Evolutionary conservation across 2,329 filamentous ascomycete species (phyloP).

Genomic region (Rhynchosporium secalis): DNA sequence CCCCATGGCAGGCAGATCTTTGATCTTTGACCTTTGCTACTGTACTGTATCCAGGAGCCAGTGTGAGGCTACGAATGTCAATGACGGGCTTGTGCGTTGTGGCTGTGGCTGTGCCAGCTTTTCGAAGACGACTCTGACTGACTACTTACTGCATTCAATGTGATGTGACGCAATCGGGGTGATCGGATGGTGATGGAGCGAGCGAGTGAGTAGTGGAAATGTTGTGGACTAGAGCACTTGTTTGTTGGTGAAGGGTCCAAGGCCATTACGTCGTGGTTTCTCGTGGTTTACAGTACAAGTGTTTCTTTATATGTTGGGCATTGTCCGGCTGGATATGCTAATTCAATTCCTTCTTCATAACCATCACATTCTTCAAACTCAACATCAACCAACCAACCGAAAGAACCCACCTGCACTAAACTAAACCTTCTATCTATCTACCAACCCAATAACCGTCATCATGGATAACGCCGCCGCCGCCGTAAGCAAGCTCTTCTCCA

Average conservation of each 20-base stretch:
- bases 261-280: background rate
- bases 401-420: no score
- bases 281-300: background rate
- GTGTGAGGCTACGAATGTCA: background rate
- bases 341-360: background rate
- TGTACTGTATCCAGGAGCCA: background rate
- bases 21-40: background rate
- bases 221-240: background rate
- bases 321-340: background rate
- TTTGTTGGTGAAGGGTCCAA: background rate
- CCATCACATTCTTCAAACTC: background rate
- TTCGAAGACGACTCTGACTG: background rate
- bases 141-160: background rate
- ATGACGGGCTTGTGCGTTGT: conserved; percentile 11
- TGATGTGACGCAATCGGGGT: conserved; percentile 6
- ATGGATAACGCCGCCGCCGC: conserved; percentile 28
- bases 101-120: conserved; percentile 13
- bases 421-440: background rate
- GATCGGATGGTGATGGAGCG: background rate
- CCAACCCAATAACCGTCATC: background rate
- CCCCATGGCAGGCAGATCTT: background rate
- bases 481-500: conserved; percentile 26
- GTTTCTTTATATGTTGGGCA: conserved; percentile 2
- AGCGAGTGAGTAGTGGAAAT: background rate
- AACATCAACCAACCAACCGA: background rate